A percentile compares a stretch with the other conserved stretches of the same genome.
phyloP scores from a whole-genome alignment of 140 eudicot genomes.

The Erigeron philadelphicus region DNA sequence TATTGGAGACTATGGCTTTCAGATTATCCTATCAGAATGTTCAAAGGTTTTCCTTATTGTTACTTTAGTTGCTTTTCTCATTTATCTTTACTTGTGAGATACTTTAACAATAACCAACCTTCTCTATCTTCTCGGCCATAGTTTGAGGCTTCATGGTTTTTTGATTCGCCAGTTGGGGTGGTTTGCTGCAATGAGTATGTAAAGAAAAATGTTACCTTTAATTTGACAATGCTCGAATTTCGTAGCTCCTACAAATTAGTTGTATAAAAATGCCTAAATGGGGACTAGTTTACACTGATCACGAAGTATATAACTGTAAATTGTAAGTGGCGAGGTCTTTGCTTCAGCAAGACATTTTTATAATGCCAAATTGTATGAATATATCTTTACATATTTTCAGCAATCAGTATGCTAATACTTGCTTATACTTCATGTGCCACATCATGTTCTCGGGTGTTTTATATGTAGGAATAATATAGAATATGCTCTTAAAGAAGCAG shows the following conservation, averaged over 20 bases:
- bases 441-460: slow-evolving; percentile 1
- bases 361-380: background rate
- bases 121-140: slow-evolving; percentile 28
- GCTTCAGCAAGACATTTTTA: slow-evolving; percentile 5
- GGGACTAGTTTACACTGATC: background rate
- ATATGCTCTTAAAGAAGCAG: slow-evolving; percentile 12
- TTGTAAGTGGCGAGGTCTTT: background rate
- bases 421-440: slow-evolving; percentile 3
- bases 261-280: background rate
- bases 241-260: background rate
- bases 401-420: background rate
- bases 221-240: background rate
- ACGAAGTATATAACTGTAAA: background rate
- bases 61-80: slow-evolving; percentile 14
- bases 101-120: slow-evolving; percentile 36
- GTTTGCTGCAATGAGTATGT: slow-evolving; percentile 41
- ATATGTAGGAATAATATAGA: background rate
- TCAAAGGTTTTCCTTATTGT: background rate
- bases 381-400: background rate
- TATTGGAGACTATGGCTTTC: slow-evolving; percentile 12
- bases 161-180: slow-evolving; percentile 30
- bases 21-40: slow-evolving; percentile 14
- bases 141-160: slow-evolving; percentile 39
- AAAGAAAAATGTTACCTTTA: slow-evolving; percentile 21
- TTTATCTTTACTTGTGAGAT: slow-evolving; percentile 17